Conservation (phyloP, 306 rosid genomes). For the Nissolia schottii region DNA sequence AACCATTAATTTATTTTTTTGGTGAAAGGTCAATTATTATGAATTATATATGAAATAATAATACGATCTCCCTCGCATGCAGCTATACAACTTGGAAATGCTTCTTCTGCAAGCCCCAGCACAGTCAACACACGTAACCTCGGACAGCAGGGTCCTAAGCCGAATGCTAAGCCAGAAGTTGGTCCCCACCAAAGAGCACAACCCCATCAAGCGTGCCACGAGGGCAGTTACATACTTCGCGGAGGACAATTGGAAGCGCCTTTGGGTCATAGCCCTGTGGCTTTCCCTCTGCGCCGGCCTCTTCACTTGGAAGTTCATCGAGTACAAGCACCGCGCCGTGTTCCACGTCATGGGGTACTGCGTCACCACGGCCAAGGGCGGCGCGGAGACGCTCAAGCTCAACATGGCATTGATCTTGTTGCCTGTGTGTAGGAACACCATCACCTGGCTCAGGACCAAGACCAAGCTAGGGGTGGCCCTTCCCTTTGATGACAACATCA, state of each 20-base stretch:
- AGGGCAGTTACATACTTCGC: constrained; percentile 48
- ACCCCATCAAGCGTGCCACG: constrained; percentile 54
- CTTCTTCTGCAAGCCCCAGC: constrained; percentile 73
- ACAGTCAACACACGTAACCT: constrained; percentile 46
- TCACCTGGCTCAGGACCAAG: constrained; percentile 77
- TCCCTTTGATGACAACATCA: constrained; percentile 82
- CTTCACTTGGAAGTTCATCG: constrained; percentile 78
- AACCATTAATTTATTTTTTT: background rate
- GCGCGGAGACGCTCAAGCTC: constrained; percentile 82
- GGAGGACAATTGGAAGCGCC: constrained; percentile 73
- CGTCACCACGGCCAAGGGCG: constrained; percentile 73
- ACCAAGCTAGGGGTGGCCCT: constrained; percentile 54
- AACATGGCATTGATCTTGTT: constrained; percentile 77
- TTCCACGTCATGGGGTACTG: constrained; percentile 85
- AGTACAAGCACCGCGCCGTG: constrained; percentile 61
- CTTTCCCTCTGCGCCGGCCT: constrained; percentile 52
- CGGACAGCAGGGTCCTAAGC: constrained; percentile 61
- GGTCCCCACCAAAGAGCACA: constrained; percentile 62
- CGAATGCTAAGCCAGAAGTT: constrained; percentile 72
- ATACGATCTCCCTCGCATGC: background rate
- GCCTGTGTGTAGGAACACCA: constrained; percentile 80
- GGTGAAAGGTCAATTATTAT: background rate
- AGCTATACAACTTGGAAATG: constrained; percentile 79
- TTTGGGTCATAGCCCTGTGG: constrained; percentile 76
- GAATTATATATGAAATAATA: background rate